Evolutionary conservation across 768 basidiomycete species (phyloP).

Genomic region (Guyanaporus albipodus): DNA sequence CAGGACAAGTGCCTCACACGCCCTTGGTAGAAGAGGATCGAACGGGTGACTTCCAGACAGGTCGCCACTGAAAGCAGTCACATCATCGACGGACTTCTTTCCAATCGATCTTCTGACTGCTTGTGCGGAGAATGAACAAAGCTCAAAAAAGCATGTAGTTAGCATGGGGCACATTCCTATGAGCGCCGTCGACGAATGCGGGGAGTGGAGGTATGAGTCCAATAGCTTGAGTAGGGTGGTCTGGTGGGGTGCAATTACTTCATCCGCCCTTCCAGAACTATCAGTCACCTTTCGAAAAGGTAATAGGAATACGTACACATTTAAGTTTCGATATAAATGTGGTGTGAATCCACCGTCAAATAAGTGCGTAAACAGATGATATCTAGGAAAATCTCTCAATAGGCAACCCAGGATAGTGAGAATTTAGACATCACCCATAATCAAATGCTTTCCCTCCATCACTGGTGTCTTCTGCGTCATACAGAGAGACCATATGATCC

Average conservation of each 20-base stretch:
- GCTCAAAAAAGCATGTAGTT: constrained; percentile 54
- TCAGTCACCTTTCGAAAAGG: constrained; percentile 1
- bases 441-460: constrained; percentile 71
- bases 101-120: constrained; percentile 50
- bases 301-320: constrained; percentile 45
- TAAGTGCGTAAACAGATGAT: constrained; percentile 58
- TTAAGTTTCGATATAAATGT: constrained; percentile 55
- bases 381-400: constrained; percentile 39
- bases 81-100: constrained; percentile 9
- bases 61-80: not conserved
- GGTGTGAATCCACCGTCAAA: constrained; percentile 58
- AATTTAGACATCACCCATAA: constrained; percentile 50
- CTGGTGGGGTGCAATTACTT: constrained; percentile 80
- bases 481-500: constrained; percentile 66
- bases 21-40: constrained; percentile 71
- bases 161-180: constrained; percentile 53
- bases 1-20: constrained; percentile 76
- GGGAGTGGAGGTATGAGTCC: constrained; percentile 75
- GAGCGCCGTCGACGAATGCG: constrained; percentile 36
- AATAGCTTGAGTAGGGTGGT: constrained; percentile 83
- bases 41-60: constrained; percentile 39
- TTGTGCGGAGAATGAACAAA: constrained; percentile 54
- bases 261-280: constrained; percentile 47
- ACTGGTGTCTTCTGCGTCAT: constrained; percentile 62
- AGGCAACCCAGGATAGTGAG: constrained; percentile 1